Conservation (phyloP, 2,329 filamentous ascomycete genomes). For the Aureobasidium sp. region DNA sequence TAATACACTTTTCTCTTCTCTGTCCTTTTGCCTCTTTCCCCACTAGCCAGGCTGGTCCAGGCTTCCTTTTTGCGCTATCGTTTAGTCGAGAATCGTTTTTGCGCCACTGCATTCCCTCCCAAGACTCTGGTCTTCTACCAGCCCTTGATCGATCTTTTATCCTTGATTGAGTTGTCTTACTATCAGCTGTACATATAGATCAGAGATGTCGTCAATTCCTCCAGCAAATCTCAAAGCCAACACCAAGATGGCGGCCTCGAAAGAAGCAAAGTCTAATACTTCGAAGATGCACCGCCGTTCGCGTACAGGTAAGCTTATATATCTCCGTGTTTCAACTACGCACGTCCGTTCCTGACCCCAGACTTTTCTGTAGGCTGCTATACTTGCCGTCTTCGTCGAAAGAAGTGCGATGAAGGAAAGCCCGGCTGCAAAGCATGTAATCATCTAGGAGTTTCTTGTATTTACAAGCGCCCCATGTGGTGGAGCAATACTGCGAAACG, state of each 20-base stretch:
- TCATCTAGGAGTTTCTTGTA: constrained; percentile 75
- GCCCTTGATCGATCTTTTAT: constrained; percentile 22
- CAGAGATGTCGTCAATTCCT: constrained; percentile 39
- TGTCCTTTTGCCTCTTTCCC: constrained; percentile 30
- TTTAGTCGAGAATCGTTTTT: constrained; percentile 31
- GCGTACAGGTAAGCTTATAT: constrained; percentile 69
- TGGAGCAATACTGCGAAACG: constrained; percentile 91
- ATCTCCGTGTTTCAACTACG: constrained; percentile 49
- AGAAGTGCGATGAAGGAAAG: constrained; percentile 64
- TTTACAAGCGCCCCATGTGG: constrained; percentile 96
- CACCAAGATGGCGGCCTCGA: constrained; percentile 44
- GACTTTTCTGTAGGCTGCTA: constrained; percentile 54
- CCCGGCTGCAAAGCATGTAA: constrained; percentile 58
- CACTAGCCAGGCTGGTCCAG: constrained; percentile 41
- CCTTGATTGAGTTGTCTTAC: constrained; percentile 20
- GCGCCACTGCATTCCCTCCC: constrained; percentile 24
- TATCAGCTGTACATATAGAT: constrained; percentile 36
- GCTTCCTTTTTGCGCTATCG: constrained; percentile 40
- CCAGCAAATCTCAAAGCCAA: constrained; percentile 35
- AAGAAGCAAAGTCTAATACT: constrained; percentile 51
- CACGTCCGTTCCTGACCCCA: constrained; percentile 46
- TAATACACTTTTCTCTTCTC: constrained; percentile 41
- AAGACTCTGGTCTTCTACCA: constrained; percentile 26
- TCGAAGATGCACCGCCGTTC: constrained; percentile 89
- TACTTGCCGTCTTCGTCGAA: constrained; percentile 59